Conservation (phyloP, 257 asterid genomes). For the Solanum dulcamara region DNA sequence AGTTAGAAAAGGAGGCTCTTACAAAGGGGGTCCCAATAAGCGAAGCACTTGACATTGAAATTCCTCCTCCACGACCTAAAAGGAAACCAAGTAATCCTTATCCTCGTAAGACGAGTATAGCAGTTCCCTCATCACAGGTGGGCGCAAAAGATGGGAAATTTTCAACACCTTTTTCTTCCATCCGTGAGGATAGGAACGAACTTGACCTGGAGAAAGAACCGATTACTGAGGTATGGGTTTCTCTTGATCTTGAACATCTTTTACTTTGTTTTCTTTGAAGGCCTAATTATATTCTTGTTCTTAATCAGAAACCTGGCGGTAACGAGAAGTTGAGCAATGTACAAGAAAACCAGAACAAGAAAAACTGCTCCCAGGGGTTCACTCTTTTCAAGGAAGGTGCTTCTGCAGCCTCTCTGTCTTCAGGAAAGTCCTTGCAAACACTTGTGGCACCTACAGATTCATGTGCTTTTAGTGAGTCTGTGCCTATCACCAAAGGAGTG, state of each 20-base stretch:
- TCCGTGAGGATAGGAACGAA: constrained; percentile 24
- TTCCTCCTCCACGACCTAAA: constrained; percentile 99
- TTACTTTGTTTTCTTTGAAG: not conserved
- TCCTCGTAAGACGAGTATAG: constrained; percentile 65
- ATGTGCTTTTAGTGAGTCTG: constrained; percentile 40
- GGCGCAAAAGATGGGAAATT: constrained; percentile 53
- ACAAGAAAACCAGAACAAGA: constrained; percentile 26
- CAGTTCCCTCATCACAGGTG: constrained; percentile 29
- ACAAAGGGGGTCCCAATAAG: constrained; percentile 70
- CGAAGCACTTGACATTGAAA: constrained; percentile 74
- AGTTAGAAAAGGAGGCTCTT: constrained; percentile 92
- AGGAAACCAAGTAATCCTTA: constrained; percentile 90
- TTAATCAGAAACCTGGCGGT: constrained; percentile 36
- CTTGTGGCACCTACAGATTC: constrained; percentile 22
- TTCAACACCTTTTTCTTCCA: constrained; percentile 24
- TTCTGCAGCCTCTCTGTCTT: constrained; percentile 21
- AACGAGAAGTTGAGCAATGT: constrained; percentile 34
- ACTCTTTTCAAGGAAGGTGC: constrained; percentile 28
- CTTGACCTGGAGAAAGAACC: constrained; percentile 50
- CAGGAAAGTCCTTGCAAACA: constrained; percentile 18
- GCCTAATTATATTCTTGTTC: constrained; percentile 4
- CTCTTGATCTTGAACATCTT: not conserved
- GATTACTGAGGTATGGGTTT: constrained; percentile 44
- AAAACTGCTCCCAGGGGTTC: constrained; percentile 26
- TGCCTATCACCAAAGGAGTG: constrained; percentile 32